Conservation (phyloP, 495 filamentous ascomycete genomes). For the Talaromyces liani region DNA sequence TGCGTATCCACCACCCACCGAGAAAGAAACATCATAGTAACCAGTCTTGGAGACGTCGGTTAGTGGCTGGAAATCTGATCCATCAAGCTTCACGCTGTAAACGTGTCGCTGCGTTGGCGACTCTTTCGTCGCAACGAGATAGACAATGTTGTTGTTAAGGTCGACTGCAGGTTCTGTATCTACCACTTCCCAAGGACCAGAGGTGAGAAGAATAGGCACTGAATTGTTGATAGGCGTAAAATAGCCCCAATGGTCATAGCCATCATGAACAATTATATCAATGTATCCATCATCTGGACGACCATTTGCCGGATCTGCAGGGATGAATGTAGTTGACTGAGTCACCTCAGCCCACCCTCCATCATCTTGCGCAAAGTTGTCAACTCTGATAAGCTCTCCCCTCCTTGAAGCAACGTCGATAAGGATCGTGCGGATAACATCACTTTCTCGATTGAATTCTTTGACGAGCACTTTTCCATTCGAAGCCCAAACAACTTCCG, state of each 20-base stretch:
- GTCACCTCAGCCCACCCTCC: constrained; percentile 97
- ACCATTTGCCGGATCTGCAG: constrained; percentile 70
- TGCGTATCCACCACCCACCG: constrained; percentile 69
- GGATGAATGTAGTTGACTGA: constrained; percentile 77
- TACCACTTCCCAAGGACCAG: constrained; percentile 90
- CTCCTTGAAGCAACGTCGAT: constrained; percentile 69
- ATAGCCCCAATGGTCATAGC: constrained; percentile 87
- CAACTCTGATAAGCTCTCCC: constrained; percentile 71
- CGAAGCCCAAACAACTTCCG: constrained; percentile 87
- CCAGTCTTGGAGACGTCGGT: constrained; percentile 72
- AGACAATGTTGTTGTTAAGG: constrained; percentile 73
- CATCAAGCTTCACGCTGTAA: constrained; percentile 83
- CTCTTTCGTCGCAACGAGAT: constrained; percentile 83
- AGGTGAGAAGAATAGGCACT: constrained; percentile 74
- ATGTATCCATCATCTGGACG: constrained; percentile 82
- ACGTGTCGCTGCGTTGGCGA: constrained; percentile 83
- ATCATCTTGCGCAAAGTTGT: constrained; percentile 74
- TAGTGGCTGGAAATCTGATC: constrained; percentile 56
- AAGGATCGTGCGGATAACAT: constrained; percentile 75
- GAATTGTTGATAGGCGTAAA: constrained; percentile 86
- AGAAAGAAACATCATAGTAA: constrained; percentile 86
- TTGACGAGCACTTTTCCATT: constrained; percentile 69
- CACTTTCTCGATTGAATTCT: constrained; percentile 91
- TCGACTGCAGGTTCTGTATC: constrained; percentile 84
- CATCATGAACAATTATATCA: constrained; percentile 80